phyloP scores from a whole-genome alignment of 2,329 filamentous ascomycete species.

The Botryotinia calthae region DNA sequence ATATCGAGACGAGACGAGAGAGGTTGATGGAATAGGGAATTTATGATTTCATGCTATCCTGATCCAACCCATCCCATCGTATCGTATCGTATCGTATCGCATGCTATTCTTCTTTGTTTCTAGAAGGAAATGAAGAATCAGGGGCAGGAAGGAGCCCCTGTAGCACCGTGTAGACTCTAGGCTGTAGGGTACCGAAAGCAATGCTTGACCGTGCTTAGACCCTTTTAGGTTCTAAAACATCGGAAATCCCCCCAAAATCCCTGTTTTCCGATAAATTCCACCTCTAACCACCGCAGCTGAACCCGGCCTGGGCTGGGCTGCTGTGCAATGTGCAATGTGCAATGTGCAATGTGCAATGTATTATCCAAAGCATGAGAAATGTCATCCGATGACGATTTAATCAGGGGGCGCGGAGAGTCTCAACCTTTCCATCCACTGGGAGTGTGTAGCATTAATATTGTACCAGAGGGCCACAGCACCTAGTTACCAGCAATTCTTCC shows the following conservation, averaged over 20 bases:
- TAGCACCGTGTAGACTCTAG: neutral
- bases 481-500: neutral
- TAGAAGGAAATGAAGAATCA: conserved; percentile 7
- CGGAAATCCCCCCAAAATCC: neutral
- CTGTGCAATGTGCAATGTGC: neutral
- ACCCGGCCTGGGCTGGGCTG: neutral
- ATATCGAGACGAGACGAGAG: neutral
- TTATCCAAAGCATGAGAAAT: no score
- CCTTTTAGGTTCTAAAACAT: neutral
- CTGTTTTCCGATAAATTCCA: conserved; percentile 10
- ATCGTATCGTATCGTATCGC: no score
- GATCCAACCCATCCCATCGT: no score
- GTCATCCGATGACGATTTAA: no score
- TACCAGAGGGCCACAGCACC: no score
- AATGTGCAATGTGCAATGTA: no score
- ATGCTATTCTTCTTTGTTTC: neutral
- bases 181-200: no score
- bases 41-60: neutral
- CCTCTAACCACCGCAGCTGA: neutral
- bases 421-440: neutral
- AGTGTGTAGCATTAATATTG: neutral
- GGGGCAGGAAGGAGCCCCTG: neutral
- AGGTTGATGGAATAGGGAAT: neutral
- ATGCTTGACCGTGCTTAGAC: neutral
- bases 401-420: neutral